These are phyloP conservation scores for Colletotrichum aenigma DNA, from an alignment of 2,329 filamentous ascomycete genomes.

Conservation along the genomic window DNA sequence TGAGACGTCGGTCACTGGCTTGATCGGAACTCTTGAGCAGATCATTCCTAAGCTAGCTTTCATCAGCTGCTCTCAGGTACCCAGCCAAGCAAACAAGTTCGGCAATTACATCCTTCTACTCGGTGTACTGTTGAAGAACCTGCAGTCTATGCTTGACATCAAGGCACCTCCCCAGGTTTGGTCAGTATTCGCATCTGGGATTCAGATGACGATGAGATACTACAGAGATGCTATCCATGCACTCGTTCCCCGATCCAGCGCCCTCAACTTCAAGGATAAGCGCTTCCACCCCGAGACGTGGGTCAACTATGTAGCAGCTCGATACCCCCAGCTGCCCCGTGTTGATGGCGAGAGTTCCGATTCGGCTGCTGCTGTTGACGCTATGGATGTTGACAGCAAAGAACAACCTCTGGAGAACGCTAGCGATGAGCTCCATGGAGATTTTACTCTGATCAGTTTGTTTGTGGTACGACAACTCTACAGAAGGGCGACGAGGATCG, in stretches of 20 bases:
- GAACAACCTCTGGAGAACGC: background rate
- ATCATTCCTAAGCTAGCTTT: conserved; percentile 51
- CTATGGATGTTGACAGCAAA: conserved; percentile 5
- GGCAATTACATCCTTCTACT: conserved; percentile 45
- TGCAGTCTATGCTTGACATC: conserved; percentile 38
- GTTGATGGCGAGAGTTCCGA: background rate
- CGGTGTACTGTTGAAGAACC: conserved; percentile 35
- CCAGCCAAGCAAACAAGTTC: conserved; percentile 31
- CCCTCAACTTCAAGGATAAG: conserved; percentile 4
- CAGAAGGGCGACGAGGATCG: conserved; percentile 38
- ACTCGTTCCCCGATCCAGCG: background rate
- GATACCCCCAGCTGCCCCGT: background rate
- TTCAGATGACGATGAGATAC: conserved; percentile 32
- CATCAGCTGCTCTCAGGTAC: conserved; percentile 51
- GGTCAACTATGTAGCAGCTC: conserved; percentile 12
- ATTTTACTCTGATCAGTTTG: conserved; percentile 44
- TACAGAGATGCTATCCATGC: conserved; percentile 22
- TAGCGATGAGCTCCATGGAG: conserved; percentile 30
- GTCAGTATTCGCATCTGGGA: conserved; percentile 40
- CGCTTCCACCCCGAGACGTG: conserved; percentile 5
- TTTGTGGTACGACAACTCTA: conserved; percentile 45
- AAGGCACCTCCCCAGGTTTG: conserved; percentile 36
- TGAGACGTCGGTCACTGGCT: background rate
- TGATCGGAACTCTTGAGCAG: conserved; percentile 27
- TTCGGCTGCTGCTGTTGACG: background rate